These are phyloP conservation scores for Ensete ventricosum DNA, from an alignment of 176 grass and related monocot genomes.

Conservation along the genomic window DNA sequence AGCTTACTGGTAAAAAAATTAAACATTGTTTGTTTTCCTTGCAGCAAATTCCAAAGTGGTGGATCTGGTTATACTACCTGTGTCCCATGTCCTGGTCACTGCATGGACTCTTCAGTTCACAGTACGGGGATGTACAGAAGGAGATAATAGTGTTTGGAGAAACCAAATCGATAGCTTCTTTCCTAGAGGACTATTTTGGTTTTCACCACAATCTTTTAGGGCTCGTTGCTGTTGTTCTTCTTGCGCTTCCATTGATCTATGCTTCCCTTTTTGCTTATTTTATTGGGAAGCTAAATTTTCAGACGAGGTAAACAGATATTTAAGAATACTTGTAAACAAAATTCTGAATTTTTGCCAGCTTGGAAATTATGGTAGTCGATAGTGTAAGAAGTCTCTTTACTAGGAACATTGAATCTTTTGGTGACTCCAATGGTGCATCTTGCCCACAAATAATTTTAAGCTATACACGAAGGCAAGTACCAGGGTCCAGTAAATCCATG, in stretches of 20 bases:
- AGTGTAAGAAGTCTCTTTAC: background rate
- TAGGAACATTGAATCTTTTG: background rate
- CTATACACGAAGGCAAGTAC: too few species aligned
- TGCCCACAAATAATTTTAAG: background rate
- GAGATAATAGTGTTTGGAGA: slow-evolving; percentile 38
- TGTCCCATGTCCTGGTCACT: slow-evolving; percentile 51
- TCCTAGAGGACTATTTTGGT: slow-evolving; percentile 57
- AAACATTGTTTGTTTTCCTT: slow-evolving; percentile 16
- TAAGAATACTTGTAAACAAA: background rate
- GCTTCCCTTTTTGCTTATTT: slow-evolving; percentile 45
- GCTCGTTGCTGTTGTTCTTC: slow-evolving; percentile 34
- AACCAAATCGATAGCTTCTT: slow-evolving; percentile 34
- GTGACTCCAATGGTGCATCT: background rate
- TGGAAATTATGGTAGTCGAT: background rate
- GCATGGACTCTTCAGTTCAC: slow-evolving; percentile 55
- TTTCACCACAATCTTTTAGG: slow-evolving; percentile 37
- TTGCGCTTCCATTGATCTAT: slow-evolving; percentile 37
- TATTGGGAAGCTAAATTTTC: slow-evolving; percentile 68
- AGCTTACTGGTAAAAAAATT: background rate
- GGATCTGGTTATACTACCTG: slow-evolving; percentile 68
- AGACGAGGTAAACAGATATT: slow-evolving; percentile 35
- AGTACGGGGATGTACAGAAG: slow-evolving; percentile 41
- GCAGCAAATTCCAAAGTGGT: slow-evolving; percentile 87
- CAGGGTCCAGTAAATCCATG: too few species aligned
- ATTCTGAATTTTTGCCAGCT: background rate